Evolutionary conservation across 2,329 filamentous ascomycete species (phyloP), one percentile per base, ranked within the genome.

Genomic region (Hymenoscyphus fructigenus): DNA sequence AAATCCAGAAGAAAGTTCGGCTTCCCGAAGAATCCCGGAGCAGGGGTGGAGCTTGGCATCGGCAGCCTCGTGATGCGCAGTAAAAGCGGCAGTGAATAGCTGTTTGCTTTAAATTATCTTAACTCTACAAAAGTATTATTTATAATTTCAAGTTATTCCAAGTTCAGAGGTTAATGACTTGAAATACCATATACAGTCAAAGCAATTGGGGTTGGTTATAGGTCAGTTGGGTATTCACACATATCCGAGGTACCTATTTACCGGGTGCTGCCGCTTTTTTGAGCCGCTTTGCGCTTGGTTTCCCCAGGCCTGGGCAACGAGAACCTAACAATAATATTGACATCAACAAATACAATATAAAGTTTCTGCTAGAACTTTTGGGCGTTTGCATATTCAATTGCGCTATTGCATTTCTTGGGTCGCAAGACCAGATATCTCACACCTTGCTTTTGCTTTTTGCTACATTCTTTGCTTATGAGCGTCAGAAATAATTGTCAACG

Each of bases 401-500:
- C 23, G 36, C 20, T 53, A 12, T 23, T 26, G 47, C 23, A 53
- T 53, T 38, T 53, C 20, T 53, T 53, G 47, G 47, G 47, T 53
- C 47, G 47, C 47, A 53, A 53, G 20, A 23, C 47, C 7, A 3
- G 5, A 12, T 10, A 53, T 9, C 4, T 53, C 20, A 50, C n/a
- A 38, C 6, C 17, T 29, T 58, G 41, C 47, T 38, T 63, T 29
- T 58, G 41, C 47, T 38, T 63, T 32, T 60, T 63, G 61, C 57
- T 63, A 26, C 32, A 59, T 36, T 53, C 17, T 56, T 63, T 47
- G 41, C 41, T 41, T 44, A 38, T 55, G n/a, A 26, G 28, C 61
- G 34, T 58, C 20, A 59, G 34, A 29, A 53, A 53, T 28, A 34
- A 53, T 53, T 61, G 61, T 63, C 66, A 63, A 57, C 41, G 61